Evolutionary conservation across 2,329 filamentous ascomycete species (phyloP).

Genomic region (Exutisphaerella laricina): DNA sequence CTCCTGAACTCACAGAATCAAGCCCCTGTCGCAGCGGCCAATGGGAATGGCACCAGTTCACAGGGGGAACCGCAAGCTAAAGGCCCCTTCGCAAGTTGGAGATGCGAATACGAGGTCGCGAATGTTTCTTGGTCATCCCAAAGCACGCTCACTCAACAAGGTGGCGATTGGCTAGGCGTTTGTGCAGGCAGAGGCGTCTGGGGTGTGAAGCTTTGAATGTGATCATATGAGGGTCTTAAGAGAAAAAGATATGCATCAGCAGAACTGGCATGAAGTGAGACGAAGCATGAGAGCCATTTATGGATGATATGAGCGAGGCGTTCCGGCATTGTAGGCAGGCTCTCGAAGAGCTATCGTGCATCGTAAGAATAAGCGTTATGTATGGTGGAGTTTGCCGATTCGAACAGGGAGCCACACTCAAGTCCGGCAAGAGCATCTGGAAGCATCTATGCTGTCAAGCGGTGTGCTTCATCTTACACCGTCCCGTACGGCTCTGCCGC

Average conservation of each 20-base stretch:
- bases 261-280: too few species aligned
- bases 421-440: too few species aligned
- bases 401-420: too few species aligned
- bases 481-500: too few species aligned
- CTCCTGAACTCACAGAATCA: slow-evolving; percentile 61
- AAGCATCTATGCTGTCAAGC: too few species aligned
- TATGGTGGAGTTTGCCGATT: too few species aligned
- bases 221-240: too few species aligned
- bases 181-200: slow-evolving; percentile 75
- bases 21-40: slow-evolving; percentile 29
- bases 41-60: slow-evolving; percentile 26
- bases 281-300: background rate
- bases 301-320: slow-evolving; percentile 3
- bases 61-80: slow-evolving; percentile 43
- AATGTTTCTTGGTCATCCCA: slow-evolving; percentile 82
- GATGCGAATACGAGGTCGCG: slow-evolving; percentile 79
- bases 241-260: too few species aligned
- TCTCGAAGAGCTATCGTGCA: too few species aligned
- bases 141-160: slow-evolving; percentile 59
- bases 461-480: too few species aligned
- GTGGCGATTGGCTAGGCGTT: slow-evolving; percentile 78
- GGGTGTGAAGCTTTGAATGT: slow-evolving; percentile 57
- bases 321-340: too few species aligned
- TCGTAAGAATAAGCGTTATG: too few species aligned
- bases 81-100: slow-evolving; percentile 72